Conservation (phyloP, 2,329 filamentous ascomycete genomes). For the Fusarium sp. region DNA sequence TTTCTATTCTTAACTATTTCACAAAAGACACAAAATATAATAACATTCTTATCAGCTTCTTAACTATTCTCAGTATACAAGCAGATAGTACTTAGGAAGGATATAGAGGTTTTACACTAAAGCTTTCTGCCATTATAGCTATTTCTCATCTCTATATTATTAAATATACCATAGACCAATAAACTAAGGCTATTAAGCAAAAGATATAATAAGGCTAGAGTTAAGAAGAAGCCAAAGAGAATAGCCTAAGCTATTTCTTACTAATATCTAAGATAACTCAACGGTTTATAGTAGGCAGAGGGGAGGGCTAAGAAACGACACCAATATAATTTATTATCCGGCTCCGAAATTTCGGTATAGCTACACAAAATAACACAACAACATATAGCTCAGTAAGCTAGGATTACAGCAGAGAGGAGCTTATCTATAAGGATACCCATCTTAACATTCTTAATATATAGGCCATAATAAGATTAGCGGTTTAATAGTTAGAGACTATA, state of each 20-base stretch:
- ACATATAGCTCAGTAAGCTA: neutral
- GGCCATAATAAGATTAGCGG: neutral
- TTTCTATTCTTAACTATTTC: constrained; percentile 15
- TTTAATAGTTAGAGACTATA: neutral
- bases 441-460: neutral
- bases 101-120: neutral
- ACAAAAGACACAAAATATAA: constrained; percentile 10
- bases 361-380: neutral
- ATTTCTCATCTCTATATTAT: constrained; percentile 3
- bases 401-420: neutral
- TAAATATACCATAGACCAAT: neutral
- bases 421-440: neutral
- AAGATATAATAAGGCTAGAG: neutral
- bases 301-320: constrained; percentile 1
- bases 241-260: constrained; percentile 1
- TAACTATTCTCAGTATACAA: constrained; percentile 1
- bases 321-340: constrained; percentile 4
- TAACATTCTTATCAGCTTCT: constrained; percentile 14
- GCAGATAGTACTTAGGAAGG: constrained; percentile 2
- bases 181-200: neutral
- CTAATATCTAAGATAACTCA: constrained; percentile 5
- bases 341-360: constrained; percentile 3
- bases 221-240: constrained; percentile 1
- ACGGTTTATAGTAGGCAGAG: neutral
- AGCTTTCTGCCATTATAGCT: constrained; percentile 12